Base-by-base conservation (phyloP, 2,329 filamentous ascomycete genomes). In the Fusarium solani-melongenae region DNA sequence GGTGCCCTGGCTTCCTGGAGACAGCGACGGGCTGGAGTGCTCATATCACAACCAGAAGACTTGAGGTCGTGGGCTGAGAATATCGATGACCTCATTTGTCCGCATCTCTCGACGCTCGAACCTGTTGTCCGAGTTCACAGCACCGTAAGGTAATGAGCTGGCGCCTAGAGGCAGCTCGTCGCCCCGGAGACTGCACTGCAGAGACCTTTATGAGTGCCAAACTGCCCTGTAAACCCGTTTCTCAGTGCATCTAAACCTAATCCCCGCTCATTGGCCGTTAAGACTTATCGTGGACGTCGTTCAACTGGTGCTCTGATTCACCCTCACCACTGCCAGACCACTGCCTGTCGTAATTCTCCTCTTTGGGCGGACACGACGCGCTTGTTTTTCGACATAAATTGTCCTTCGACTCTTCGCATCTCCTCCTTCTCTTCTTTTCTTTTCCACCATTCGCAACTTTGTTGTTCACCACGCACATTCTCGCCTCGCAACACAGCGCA, bases 101-200 rank as follows among this genome's bases (percentile, higher is more conserved):
- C 10, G 10, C 27, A 20, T 29, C 46, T 29, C 10, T 20, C 1
- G 11, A 31, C 27, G 46, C 5, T 14, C 27, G 6, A 31, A 5
- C 46, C 17, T n/a, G 17, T 20, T 31, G 17, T 9, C 29, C 27
- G 27, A 31, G 24, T 51, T 51, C 39, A 56, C 53, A n/a, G 53
- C 20, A 15, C 51, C 5, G 6, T 5, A 56, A 6, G 29, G 51
- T 29, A 12, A 14, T 8, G 53, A 36, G 31, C 15, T 72, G 49
- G 53, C 70, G 66, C 20, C 58, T 70, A 57, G 58, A 33, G 14
- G 14, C 55, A 49, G 15, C 62, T 70, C 20, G 70, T 20, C 66
- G 68, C 11, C 38, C 12, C 36, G 22, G 44, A 15, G 12, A 31
- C 29, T 29, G 22, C 14, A 22, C 27, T 15, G 6, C 44, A 20